Conservation (phyloP, 192 early-diverging fungal species). For the Linnemannia zychae region DNA sequence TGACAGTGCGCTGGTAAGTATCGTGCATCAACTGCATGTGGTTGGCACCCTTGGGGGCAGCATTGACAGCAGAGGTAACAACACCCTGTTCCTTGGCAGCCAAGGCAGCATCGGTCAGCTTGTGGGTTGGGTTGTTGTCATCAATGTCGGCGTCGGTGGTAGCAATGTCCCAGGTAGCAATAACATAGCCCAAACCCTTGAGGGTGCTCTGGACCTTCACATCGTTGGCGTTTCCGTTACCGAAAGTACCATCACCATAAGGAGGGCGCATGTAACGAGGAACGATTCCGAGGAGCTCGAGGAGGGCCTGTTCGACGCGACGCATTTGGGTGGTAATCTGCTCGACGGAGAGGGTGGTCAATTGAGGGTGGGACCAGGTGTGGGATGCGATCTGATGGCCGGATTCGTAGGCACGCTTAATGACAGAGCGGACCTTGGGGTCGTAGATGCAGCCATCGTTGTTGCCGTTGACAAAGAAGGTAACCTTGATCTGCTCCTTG, state of each 20-base stretch:
- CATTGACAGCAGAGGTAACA: constrained; percentile 33
- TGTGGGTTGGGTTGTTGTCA: constrained; percentile 38
- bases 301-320: constrained; percentile 63
- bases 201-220: constrained; percentile 26
- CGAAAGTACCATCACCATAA: constrained; percentile 59
- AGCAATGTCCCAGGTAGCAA: constrained; percentile 52
- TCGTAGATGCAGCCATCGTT: constrained; percentile 58
- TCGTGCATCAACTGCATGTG: constrained; percentile 56
- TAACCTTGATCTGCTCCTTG: constrained; percentile 68
- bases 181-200: constrained; percentile 40
- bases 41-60: constrained; percentile 19
- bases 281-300: constrained; percentile 63
- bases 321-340: constrained; percentile 62
- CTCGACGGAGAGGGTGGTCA: constrained; percentile 54
- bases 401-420: constrained; percentile 60
- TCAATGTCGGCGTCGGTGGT: constrained; percentile 48
- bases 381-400: constrained; percentile 78
- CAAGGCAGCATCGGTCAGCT: constrained; percentile 32
- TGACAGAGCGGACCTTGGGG: constrained; percentile 57
- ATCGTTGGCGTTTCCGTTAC: constrained; percentile 26
- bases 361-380: constrained; percentile 68
- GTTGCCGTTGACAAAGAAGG: constrained; percentile 77
- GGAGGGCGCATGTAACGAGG: constrained; percentile 75
- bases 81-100: constrained; percentile 19
- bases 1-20: constrained; percentile 40